Base-by-base conservation (phyloP, 192 early-diverging fungal genomes). In the Podila horticola region DNA sequence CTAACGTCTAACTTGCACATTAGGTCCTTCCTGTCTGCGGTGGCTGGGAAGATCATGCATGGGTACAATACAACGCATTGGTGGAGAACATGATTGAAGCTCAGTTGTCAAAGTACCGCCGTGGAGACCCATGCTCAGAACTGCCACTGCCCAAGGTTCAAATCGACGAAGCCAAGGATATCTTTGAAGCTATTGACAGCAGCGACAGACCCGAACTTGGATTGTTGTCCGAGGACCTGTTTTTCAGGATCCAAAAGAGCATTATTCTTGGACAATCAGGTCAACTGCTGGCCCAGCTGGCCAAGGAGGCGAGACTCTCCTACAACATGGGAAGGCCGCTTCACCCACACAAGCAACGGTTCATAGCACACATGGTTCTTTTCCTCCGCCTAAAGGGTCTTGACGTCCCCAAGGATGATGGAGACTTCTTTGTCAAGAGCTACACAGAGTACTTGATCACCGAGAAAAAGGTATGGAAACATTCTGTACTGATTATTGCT, bases 1-100 rank as follows among this genome's bases (percentile, higher is more conserved):
- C 50, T 26, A 55, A 55, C 8, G 2, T n/a, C 9, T 2, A 24
- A 0, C 41, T 17, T 45, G 41, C 8, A 22, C 24, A 11, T 26
- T 67, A 93, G 90, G 88, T 88, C 20, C 34, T 91, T 17, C 84
- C 90, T 31, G 95, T 93, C 4, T 95, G 95, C 72, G 86, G 87
- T 38, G 87, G 84, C 12, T 97, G 96, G 96, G 95, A 97, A 79
- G 96, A 97, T 77, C 75, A 90, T 68, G 67, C 97, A 20, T 97
- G 96, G 96, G 90, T 86, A 1, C 90, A 93, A 45, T 95, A 93
- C 59, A 92, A 90, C 73, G 85, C 91, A 1, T 77, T 95, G 49
- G 77, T 95, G 10, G 94, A 97, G 66, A 58, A 67, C 28, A 73
- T 85, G 58, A 71, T 92, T 12, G 90, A 81, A 36, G 49, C 36